Percentiles rank a stretch among this genome's conserved stretches.
Evolutionary conservation across 768 basidiomycete species (phyloP).

Genomic region (Lactifluus pinguis): DNA sequence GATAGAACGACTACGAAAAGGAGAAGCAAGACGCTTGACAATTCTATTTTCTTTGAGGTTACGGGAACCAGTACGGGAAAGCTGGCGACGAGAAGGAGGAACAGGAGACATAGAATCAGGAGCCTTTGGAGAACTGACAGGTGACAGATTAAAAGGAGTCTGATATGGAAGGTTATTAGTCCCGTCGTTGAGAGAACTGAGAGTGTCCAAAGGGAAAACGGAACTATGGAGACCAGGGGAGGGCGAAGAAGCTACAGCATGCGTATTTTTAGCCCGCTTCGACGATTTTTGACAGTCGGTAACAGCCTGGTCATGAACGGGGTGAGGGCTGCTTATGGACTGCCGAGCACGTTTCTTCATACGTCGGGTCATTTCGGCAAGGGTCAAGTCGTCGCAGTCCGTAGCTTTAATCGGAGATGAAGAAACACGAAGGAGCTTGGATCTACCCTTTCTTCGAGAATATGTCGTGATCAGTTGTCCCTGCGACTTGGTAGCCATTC

Average conservation of each 20-base stretch:
- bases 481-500: background rate
- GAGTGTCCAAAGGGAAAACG: background rate
- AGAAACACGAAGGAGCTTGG: slow-evolving; percentile 1
- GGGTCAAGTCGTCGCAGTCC: slow-evolving; percentile 28
- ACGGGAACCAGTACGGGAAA: slow-evolving; percentile 33
- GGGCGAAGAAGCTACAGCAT: slow-evolving; percentile 10
- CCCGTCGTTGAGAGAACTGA: slow-evolving; percentile 16
- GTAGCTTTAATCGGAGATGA: slow-evolving; percentile 25
- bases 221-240: background rate
- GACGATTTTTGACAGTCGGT: slow-evolving; percentile 21
- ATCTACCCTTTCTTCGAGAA: slow-evolving; percentile 3
- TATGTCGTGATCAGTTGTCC: slow-evolving; percentile 11
- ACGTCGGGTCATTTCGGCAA: slow-evolving; percentile 34
- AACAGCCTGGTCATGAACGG: background rate
- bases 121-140: slow-evolving; percentile 17
- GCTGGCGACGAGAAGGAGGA: slow-evolving; percentile 28
- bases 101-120: slow-evolving; percentile 37
- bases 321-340: slow-evolving; percentile 22
- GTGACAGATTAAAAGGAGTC: slow-evolving; percentile 19
- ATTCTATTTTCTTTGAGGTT: slow-evolving; percentile 33
- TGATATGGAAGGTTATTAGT: slow-evolving; percentile 20
- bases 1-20: slow-evolving; percentile 38
- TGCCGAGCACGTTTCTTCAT: slow-evolving; percentile 42
- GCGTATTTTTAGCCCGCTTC: slow-evolving; percentile 29
- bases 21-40: slow-evolving; percentile 30